phyloP scores from a whole-genome alignment of 176 grass and related monocot species.

The Elaeis guineensis region DNA sequence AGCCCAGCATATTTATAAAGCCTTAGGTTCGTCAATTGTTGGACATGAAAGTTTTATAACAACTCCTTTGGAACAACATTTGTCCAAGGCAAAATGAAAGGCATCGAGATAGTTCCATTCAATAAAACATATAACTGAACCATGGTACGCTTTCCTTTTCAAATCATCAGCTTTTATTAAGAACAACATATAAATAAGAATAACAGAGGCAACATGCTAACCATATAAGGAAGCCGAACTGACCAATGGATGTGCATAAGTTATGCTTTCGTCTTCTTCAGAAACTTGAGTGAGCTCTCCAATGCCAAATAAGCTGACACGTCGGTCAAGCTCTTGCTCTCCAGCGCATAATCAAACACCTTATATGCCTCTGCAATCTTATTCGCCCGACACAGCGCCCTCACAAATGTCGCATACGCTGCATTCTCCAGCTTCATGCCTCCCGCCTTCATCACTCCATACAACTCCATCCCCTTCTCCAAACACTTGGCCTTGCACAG shows the following conservation, averaged over 20 bases:
- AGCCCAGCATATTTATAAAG: too few species aligned
- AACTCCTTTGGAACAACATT: too few species aligned
- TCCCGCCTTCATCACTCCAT: constrained; percentile 35
- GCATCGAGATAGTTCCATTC: too few species aligned
- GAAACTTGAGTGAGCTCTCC: constrained; percentile 63
- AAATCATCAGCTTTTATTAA: too few species aligned
- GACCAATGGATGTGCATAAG: neutral
- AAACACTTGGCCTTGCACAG: constrained; percentile 81
- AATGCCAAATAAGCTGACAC: constrained; percentile 51
- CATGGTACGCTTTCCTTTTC: too few species aligned
- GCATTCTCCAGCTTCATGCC: constrained; percentile 66
- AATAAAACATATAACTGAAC: too few species aligned
- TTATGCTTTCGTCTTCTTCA: constrained; percentile 42
- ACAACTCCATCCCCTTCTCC: constrained; percentile 50
- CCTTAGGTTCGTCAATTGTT: too few species aligned
- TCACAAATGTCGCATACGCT: constrained; percentile 56
- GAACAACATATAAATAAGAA: neutral
- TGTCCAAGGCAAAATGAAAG: too few species aligned
- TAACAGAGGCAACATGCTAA: neutral
- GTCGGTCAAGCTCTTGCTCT: constrained; percentile 59
- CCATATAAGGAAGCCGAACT: neutral
- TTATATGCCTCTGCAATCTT: constrained; percentile 48
- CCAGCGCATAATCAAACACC: constrained; percentile 62
- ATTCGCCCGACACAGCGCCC: constrained; percentile 41
- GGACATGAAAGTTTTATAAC: too few species aligned